Evolutionary conservation across 2,329 filamentous ascomycete genomes (phyloP).

Genomic region (Venturia pyrina): DNA sequence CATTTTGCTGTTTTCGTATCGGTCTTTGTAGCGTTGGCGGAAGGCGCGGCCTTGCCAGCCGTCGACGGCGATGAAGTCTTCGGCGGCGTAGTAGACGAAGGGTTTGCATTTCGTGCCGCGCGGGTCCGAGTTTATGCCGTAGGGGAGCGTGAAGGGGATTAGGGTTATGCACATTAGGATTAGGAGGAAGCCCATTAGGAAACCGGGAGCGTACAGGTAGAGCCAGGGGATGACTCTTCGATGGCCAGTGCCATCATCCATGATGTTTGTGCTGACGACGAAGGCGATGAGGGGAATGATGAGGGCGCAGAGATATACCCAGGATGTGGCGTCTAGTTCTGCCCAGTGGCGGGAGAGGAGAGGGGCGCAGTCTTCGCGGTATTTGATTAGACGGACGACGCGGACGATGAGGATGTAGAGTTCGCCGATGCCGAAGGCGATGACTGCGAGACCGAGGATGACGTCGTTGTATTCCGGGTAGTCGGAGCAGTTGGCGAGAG

Average conservation of each 20-base stretch:
- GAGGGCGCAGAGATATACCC: constrained; percentile 23
- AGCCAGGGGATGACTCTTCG: constrained; percentile 20
- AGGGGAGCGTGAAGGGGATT: constrained; percentile 21
- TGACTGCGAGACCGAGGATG: constrained; percentile 22
- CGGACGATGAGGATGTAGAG: constrained; percentile 23
- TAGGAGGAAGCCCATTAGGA: constrained; percentile 23
- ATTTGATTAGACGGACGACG: constrained; percentile 19
- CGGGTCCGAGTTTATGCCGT: constrained; percentile 23
- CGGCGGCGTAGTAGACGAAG: constrained; percentile 25
- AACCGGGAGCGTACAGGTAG: constrained; percentile 22
- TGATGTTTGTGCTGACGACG: constrained; percentile 14
- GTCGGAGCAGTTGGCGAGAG: not conserved
- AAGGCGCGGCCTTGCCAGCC: constrained; percentile 23
- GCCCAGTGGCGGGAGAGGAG: constrained; percentile 20
- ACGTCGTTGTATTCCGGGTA: constrained; percentile 19
- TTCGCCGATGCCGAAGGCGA: constrained; percentile 22
- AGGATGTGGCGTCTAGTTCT: constrained; percentile 24
- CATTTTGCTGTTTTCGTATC: constrained; percentile 20
- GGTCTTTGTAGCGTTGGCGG: constrained; percentile 22
- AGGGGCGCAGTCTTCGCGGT: constrained; percentile 21
- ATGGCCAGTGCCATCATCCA: constrained; percentile 9
- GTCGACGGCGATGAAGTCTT: constrained; percentile 25
- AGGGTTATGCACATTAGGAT: constrained; percentile 21
- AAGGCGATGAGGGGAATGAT: constrained; percentile 22
- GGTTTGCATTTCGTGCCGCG: constrained; percentile 20